phyloP scores from a whole-genome alignment of 768 basidiomycete species.

The Pleurotus platypus region DNA sequence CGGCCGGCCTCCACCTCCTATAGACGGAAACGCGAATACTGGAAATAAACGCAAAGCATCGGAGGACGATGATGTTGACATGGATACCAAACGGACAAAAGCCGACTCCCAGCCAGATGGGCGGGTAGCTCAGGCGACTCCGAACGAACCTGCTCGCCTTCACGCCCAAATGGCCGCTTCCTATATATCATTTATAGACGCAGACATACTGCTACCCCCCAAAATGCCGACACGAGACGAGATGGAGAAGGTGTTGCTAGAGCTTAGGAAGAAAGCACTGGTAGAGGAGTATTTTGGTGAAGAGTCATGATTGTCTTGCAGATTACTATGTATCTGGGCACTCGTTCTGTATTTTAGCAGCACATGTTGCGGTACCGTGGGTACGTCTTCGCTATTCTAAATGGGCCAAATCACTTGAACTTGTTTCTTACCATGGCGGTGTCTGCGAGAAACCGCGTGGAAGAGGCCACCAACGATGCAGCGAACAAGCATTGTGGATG shows the following conservation, averaged over 20 bases:
- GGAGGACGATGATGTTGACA: conserved; percentile 37
- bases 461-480: too few relatives aligned
- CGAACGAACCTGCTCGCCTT: conserved; percentile 24
- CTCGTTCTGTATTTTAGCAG: too few relatives aligned
- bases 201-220: conserved; percentile 71
- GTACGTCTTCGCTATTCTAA: too few relatives aligned
- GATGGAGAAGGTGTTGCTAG: conserved; percentile 75
- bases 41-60: conserved; percentile 54
- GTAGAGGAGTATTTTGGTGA: conserved; percentile 70
- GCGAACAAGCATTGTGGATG: too few relatives aligned
- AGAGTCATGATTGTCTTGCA: conserved; percentile 6
- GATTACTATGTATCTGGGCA: too few relatives aligned
- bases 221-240: conserved; percentile 72
- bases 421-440: too few relatives aligned
- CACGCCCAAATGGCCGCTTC: conserved; percentile 62
- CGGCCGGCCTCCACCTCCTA: conserved; percentile 14
- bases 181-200: conserved; percentile 70
- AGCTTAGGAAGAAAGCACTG: conserved; percentile 74
- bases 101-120: conserved; percentile 19
- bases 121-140: conserved; percentile 17
- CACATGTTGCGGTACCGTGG: too few relatives aligned
- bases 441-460: too few relatives aligned
- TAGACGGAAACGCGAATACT: conserved; percentile 17
- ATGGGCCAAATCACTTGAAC: too few relatives aligned
- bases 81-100: conserved; percentile 32